Percentiles rank a stretch among this genome's conserved stretches.
These are phyloP conservation scores for Suillus cothurnatus DNA, from an alignment of 768 basidiomycete species.

Conservation along the genomic window DNA sequence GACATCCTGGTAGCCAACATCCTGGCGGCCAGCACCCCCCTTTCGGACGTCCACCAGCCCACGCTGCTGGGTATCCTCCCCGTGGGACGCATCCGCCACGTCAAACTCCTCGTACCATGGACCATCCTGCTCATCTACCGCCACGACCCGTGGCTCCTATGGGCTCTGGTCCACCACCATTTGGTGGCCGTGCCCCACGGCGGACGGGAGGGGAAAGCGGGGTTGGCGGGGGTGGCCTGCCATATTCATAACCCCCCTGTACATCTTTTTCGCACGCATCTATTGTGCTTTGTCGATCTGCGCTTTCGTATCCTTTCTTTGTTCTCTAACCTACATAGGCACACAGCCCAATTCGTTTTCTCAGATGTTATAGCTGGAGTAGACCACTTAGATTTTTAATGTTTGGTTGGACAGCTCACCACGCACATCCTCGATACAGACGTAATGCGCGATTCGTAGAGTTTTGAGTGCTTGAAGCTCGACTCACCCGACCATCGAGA, in stretches of 20 bases:
- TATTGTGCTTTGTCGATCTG: constrained; percentile 9
- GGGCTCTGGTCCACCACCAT: constrained; percentile 10
- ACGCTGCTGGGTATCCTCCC: neutral
- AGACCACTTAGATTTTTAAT: neutral
- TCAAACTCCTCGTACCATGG: neutral
- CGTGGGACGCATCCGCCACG: constrained; percentile 1
- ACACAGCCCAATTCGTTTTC: neutral
- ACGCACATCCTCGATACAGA: neutral
- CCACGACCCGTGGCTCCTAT: constrained; percentile 25
- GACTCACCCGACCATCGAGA: neutral
- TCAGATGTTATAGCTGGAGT: neutral
- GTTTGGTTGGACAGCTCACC: neutral
- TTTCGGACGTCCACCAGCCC: constrained; percentile 4
- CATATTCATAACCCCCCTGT: constrained; percentile 27
- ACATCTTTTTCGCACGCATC: constrained; percentile 1
- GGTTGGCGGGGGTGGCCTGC: constrained; percentile 24
- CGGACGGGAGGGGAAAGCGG: constrained; percentile 17
- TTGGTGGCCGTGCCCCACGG: constrained; percentile 18
- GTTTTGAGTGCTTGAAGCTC: neutral
- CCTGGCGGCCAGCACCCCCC: constrained; percentile 13
- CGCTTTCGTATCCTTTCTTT: neutral
- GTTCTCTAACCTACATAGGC: neutral
- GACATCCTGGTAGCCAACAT: constrained; percentile 12
- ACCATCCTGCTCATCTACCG: constrained; percentile 18
- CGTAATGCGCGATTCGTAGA: neutral